Evolutionary conservation across 2,329 filamentous ascomycete genomes (phyloP).

Genomic region (Aspergillus carbonarius): DNA sequence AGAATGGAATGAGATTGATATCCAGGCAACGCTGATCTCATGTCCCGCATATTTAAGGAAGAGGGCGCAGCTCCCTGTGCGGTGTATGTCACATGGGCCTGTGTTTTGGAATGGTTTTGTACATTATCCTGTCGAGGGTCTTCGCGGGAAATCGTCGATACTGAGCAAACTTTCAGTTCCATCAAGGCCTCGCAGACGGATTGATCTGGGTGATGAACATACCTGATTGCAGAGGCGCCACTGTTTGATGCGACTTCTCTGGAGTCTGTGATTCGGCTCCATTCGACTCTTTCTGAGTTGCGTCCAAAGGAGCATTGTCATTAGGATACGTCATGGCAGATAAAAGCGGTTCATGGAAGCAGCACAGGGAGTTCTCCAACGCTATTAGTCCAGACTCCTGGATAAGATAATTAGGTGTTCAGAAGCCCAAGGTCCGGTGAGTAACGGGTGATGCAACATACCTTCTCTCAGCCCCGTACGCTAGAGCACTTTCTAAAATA

Average conservation of each 20-base stretch:
- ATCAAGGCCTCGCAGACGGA: background rate
- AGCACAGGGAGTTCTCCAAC: background rate
- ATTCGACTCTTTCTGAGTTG: constrained; percentile 1
- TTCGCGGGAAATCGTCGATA: constrained; percentile 1
- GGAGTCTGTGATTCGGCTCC: background rate
- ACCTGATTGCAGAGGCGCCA: constrained; percentile 9
- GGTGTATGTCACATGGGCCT: constrained; percentile 17
- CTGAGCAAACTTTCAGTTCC: constrained; percentile 10
- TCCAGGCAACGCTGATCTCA: constrained; percentile 29
- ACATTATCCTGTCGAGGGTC: constrained; percentile 18
- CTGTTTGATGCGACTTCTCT: background rate
- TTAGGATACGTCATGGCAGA: constrained; percentile 13
- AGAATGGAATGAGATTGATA: constrained; percentile 25
- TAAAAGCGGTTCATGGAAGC: background rate
- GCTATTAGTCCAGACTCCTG: background rate
- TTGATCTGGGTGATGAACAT: constrained; percentile 1
- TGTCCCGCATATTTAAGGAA: constrained; percentile 30
- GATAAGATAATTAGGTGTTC: background rate
- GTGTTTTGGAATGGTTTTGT: constrained; percentile 19
- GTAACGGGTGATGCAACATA: background rate
- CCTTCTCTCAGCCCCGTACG: constrained; percentile 1
- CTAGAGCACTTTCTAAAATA: background rate
- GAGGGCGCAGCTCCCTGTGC: constrained; percentile 23
- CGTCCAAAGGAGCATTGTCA: constrained; percentile 13
- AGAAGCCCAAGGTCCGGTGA: background rate